phyloP scores from a whole-genome alignment of 371 early-diverging fungal species.

The Coemansia sp. region DNA sequence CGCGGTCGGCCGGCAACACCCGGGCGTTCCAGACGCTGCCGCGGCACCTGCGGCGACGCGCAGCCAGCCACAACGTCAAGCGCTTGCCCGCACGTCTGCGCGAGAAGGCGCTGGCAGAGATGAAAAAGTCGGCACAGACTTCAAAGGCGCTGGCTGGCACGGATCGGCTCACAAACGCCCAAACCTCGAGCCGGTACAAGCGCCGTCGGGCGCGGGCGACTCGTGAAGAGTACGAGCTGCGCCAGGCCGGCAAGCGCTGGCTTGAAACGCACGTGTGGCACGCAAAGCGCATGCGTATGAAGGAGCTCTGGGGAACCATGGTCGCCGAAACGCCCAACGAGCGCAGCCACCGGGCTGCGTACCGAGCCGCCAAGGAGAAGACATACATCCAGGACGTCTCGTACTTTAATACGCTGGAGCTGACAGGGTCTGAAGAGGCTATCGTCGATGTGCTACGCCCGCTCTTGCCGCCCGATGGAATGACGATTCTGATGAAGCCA shows the following conservation, averaged over 20 bases:
- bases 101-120: constrained; percentile 71
- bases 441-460: constrained; percentile 56
- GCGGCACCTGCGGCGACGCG: constrained; percentile 83
- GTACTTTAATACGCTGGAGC: constrained; percentile 69
- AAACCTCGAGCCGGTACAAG: constrained; percentile 51
- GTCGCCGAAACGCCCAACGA: constrained; percentile 76
- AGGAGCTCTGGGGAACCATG: constrained; percentile 74
- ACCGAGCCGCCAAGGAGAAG: constrained; percentile 69
- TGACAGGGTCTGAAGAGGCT: constrained; percentile 58
- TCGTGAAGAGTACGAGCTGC: constrained; percentile 50
- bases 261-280: constrained; percentile 99
- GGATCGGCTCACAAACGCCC: constrained; percentile 46
- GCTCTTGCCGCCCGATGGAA: constrained; percentile 64
- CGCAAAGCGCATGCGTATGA: constrained; percentile 94
- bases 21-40: constrained; percentile 88
- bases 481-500: constrained; percentile 63
- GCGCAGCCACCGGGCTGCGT: constrained; percentile 74
- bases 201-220: constrained; percentile 46
- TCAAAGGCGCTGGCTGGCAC: constrained; percentile 23
- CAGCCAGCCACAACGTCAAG: constrained; percentile 89
- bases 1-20: constrained; percentile 61
- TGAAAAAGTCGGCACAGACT: constrained; percentile 42
- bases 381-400: constrained; percentile 82
- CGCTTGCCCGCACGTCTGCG: constrained; percentile 78
- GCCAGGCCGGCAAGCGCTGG: constrained; percentile 66